Percentiles rank a stretch among this genome's conserved stretches.
Conservation (phyloP, 208 protist species). For the Trypanosoma melophagium region DNA sequence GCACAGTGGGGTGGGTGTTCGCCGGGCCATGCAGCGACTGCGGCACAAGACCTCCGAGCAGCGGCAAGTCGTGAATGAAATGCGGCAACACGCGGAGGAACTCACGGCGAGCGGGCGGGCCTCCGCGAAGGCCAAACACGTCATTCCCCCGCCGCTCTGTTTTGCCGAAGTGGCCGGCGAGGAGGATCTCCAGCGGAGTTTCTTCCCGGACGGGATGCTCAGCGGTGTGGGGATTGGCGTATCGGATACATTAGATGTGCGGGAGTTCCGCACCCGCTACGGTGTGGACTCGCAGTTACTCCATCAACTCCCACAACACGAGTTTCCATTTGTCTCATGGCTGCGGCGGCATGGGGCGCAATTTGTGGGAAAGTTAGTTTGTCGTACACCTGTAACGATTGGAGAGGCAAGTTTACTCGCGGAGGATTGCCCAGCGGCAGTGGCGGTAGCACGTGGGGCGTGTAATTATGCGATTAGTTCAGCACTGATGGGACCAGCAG, state of each 20-base stretch:
- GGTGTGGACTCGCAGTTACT: constrained; percentile 56
- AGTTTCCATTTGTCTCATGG: constrained; percentile 84
- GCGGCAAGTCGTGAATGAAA: constrained; percentile 54
- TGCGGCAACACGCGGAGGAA: constrained; percentile 48
- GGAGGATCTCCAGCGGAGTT: constrained; percentile 46
- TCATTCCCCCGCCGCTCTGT: constrained; percentile 34
- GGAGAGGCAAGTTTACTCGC: constrained; percentile 67
- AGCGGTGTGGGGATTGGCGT: constrained; percentile 82
- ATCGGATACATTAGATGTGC: constrained; percentile 70
- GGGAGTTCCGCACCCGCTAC: constrained; percentile 68
- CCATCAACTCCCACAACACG: constrained; percentile 49
- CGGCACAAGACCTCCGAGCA: constrained; percentile 53
- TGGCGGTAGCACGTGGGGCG: constrained; percentile 48
- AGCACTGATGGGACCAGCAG: constrained; percentile 63
- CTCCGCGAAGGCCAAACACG: constrained; percentile 24
- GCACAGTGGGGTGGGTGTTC: constrained; percentile 34
- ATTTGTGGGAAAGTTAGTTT: constrained; percentile 76
- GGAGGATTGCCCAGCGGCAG: constrained; percentile 42
- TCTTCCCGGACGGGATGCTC: constrained; percentile 55
- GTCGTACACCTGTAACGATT: constrained; percentile 63
- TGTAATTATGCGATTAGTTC: constrained; percentile 83
- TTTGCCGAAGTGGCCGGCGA: constrained; percentile 68
- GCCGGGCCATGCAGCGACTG: constrained; percentile 53
- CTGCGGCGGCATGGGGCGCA: constrained; percentile 71
- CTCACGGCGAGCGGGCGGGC: constrained; percentile 47